Conservation (phyloP, 192 early-diverging fungal species). For the Backusella westeae region DNA sequence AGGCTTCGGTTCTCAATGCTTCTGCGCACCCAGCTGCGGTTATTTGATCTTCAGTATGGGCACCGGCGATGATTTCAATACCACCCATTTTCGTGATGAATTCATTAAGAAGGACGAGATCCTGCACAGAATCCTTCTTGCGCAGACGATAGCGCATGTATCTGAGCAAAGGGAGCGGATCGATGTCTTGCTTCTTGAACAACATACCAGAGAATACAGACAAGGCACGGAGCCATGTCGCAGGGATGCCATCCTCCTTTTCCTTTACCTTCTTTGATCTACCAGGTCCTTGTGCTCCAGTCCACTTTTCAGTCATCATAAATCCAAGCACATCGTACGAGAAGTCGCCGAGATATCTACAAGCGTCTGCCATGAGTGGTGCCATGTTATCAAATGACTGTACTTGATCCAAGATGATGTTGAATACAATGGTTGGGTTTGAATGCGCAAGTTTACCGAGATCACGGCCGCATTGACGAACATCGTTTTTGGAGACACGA, state of each 20-base stretch:
- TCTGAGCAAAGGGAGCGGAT: conserved; percentile 60
- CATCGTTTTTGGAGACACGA: conserved; percentile 69
- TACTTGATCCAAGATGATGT: conserved; percentile 62
- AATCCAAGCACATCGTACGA: conserved; percentile 74
- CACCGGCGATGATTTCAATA: conserved; percentile 55
- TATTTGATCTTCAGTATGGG: conserved; percentile 58
- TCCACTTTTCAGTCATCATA: conserved; percentile 64
- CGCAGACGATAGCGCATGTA: conserved; percentile 67
- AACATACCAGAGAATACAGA: conserved; percentile 64
- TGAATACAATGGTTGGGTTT: conserved; percentile 74
- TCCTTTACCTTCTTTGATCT: conserved; percentile 47
- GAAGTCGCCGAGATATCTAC: conserved; percentile 69
- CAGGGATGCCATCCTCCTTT: conserved; percentile 57
- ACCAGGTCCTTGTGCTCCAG: conserved; percentile 41
- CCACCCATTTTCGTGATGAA: conserved; percentile 72
- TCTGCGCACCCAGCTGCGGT: conserved; percentile 63
- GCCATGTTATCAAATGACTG: conserved; percentile 78
- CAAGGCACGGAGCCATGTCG: conserved; percentile 37
- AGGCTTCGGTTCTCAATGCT: conserved; percentile 52
- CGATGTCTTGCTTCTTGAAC: conserved; percentile 58
- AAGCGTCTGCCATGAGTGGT: conserved; percentile 70
- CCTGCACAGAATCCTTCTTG: conserved; percentile 44
- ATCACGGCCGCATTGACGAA: conserved; percentile 68
- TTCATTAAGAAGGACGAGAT: conserved; percentile 69
- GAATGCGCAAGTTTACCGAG: conserved; percentile 73